These are phyloP conservation scores for Aspergillus fumigatiaffinis DNA, from an alignment of 2,329 filamentous ascomycete genomes.

Conservation along the genomic window DNA sequence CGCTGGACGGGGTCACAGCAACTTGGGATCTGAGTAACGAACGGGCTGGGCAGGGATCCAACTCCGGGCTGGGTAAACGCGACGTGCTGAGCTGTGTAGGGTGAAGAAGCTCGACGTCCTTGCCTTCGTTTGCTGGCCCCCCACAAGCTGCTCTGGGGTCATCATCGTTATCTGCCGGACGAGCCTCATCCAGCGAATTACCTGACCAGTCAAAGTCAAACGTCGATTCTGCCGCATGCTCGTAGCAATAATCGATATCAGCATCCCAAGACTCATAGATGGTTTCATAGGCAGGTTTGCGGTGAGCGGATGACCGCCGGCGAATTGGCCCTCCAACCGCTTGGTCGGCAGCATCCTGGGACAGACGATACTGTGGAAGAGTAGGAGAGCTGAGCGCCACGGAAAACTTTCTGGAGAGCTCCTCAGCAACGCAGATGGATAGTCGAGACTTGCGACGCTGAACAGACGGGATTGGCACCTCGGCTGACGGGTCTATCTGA, in stretches of 20 bases:
- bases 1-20: slow-evolving; percentile 28
- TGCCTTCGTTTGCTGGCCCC: slow-evolving; percentile 6
- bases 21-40: slow-evolving; percentile 24
- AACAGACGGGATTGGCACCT: slow-evolving; percentile 6
- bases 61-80: slow-evolving; percentile 27
- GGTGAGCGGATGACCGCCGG: slow-evolving; percentile 12
- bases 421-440: slow-evolving; percentile 29
- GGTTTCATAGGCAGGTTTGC: slow-evolving; percentile 23
- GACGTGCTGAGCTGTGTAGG: slow-evolving; percentile 24
- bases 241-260: slow-evolving; percentile 60
- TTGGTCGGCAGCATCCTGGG: slow-evolving; percentile 12
- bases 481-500: slow-evolving; percentile 11
- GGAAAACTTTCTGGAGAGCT: slow-evolving; percentile 39
- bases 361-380: slow-evolving; percentile 24
- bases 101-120: slow-evolving; percentile 13
- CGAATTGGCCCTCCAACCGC: slow-evolving; percentile 12
- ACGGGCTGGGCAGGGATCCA: slow-evolving; percentile 31
- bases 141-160: slow-evolving; percentile 9
- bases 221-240: slow-evolving; percentile 57
- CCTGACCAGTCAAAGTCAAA: slow-evolving; percentile 58
- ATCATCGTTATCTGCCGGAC: slow-evolving; percentile 13
- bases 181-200: slow-evolving; percentile 30
- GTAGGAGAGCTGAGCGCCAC: slow-evolving; percentile 45
- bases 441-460: slow-evolving; percentile 24
- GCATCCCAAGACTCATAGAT: slow-evolving; percentile 54